Evolutionary conservation across 2,329 filamentous ascomycete genomes (phyloP).

Genomic region (Ustilaginoidea virens): DNA sequence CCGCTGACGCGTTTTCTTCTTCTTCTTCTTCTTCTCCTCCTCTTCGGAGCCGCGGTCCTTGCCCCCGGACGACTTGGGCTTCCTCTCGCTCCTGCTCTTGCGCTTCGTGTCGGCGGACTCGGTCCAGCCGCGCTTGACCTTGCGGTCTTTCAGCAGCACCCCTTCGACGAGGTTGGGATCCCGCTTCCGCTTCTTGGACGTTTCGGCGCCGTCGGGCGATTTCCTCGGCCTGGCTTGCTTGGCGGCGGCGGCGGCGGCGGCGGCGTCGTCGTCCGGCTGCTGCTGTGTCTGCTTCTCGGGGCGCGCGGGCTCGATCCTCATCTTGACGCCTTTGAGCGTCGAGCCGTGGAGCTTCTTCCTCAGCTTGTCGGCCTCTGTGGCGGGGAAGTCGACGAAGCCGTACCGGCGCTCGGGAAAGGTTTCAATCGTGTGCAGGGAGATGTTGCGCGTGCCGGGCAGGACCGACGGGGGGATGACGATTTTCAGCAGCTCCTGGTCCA

Average conservation of each 20-base stretch:
- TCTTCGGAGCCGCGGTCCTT: constrained; percentile 31
- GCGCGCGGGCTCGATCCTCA: constrained; percentile 69
- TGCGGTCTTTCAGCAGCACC: constrained; percentile 56
- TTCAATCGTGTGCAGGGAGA: constrained; percentile 76
- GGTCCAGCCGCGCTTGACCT: constrained; percentile 83
- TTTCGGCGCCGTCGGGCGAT: constrained; percentile 17
- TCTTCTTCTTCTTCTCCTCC: constrained; percentile 26
- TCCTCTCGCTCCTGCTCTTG: constrained; percentile 29
- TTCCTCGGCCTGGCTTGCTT: constrained; percentile 16
- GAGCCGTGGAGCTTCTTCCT: constrained; percentile 83
- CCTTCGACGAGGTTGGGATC: constrained; percentile 42
- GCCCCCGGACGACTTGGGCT: constrained; percentile 29
- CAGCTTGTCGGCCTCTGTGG: constrained; percentile 72
- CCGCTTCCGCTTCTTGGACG: constrained; percentile 34
- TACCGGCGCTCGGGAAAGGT: constrained; percentile 84
- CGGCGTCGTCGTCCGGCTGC: constrained; percentile 18
- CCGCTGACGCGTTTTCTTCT: constrained; percentile 43
- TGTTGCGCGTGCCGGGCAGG: constrained; percentile 51
- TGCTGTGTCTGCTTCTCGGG: constrained; percentile 30
- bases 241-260: constrained; percentile 11
- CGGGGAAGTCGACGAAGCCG: constrained; percentile 77
- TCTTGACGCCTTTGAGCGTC: constrained; percentile 69
- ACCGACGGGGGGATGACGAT: constrained; percentile 56
- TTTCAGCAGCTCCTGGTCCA: constrained; percentile 59
- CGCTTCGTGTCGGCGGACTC: constrained; percentile 40